Percentiles rank a stretch among this genome's conserved stretches.
phyloP scores from a whole-genome alignment of 768 basidiomycete genomes.

The Leccinum sublutescens region DNA sequence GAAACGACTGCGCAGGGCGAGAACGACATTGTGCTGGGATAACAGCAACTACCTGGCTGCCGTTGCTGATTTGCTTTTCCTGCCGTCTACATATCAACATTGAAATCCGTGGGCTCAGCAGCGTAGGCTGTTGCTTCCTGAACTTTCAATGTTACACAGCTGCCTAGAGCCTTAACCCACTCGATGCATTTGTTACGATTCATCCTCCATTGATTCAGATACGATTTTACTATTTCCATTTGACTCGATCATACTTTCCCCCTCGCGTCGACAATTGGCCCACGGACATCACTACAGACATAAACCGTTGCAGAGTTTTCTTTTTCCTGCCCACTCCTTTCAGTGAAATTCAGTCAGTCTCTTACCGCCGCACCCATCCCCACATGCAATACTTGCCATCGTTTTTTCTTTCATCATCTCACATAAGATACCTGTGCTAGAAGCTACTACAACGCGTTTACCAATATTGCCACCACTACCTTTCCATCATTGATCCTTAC shows the following conservation, averaged over 20 bases:
- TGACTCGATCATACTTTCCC: background rate
- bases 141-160: background rate
- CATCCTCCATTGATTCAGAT: constrained; percentile 1
- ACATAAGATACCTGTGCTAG: constrained; percentile 15
- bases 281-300: constrained; percentile 15
- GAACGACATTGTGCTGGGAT: constrained; percentile 32
- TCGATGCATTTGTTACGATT: constrained; percentile 6
- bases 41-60: constrained; percentile 5
- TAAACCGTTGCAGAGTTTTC: constrained; percentile 13
- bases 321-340: background rate
- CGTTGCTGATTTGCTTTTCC: constrained; percentile 2
- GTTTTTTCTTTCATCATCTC: no score
- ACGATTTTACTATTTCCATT: background rate
- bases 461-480: constrained; percentile 5
- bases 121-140: constrained; percentile 1
- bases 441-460: constrained; percentile 1
- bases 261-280: background rate
- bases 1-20: constrained; percentile 28
- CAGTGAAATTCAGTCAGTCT: constrained; percentile 1
- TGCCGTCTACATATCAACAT: background rate
- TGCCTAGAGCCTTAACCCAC: background rate
- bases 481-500: background rate
- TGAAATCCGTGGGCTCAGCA: constrained; percentile 1
- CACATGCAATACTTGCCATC: no score
- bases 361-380: background rate